phyloP scores from a whole-genome alignment of 768 basidiomycete genomes.

The Rhodocollybia butyracea region DNA sequence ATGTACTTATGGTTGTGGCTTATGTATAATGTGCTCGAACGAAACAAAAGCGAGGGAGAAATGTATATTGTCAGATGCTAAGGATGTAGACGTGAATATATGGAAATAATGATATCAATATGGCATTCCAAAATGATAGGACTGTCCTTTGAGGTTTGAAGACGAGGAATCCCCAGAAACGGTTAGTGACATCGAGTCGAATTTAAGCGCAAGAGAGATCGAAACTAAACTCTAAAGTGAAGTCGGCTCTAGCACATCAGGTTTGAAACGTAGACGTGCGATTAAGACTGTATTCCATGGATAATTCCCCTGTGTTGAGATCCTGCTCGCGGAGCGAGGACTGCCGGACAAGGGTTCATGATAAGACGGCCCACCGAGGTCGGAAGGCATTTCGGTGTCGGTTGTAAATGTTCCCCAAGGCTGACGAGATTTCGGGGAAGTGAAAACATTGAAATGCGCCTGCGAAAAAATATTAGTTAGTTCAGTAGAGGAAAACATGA shows the following conservation, averaged over 20 bases:
- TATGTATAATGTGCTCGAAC: no score
- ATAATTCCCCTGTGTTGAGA: conserved; percentile 37
- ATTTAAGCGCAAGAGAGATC: not conserved
- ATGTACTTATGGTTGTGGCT: no score
- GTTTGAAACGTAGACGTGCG: conserved; percentile 63
- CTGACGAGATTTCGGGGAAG: conserved; percentile 45
- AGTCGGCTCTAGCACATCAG: conserved; percentile 57
- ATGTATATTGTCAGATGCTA: no score
- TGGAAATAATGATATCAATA: no score
- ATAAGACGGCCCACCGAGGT: conserved; percentile 44
- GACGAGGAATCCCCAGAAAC: no score
- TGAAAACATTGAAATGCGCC: conserved; percentile 71
- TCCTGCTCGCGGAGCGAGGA: conserved; percentile 45
- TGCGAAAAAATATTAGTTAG: conserved; percentile 18
- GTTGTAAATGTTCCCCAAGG: conserved; percentile 76
- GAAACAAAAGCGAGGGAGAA: no score
- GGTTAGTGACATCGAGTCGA: no score
- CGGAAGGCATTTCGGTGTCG: conserved; percentile 41
- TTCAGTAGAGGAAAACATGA: not conserved
- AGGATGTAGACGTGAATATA: no score
- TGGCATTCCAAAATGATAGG: no score
- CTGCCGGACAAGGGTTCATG: conserved; percentile 33
- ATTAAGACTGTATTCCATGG: conserved; percentile 60
- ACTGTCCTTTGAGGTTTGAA: no score
- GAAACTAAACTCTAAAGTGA: conserved; percentile 20